These are phyloP conservation scores for Termitomyces sp. DNA, from an alignment of 768 basidiomycete species.

Conservation along the genomic window DNA sequence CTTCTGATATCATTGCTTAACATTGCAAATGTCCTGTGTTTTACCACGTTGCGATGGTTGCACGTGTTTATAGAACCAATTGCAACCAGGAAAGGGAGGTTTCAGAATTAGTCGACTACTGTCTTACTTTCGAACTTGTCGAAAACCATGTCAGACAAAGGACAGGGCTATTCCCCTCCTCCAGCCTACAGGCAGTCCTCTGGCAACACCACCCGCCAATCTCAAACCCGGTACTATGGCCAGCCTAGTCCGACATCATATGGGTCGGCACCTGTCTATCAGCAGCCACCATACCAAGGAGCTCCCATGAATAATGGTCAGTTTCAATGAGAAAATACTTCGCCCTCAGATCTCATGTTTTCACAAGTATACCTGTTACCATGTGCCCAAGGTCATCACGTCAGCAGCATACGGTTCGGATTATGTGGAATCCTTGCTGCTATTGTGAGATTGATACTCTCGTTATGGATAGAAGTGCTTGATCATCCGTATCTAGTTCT, in stretches of 20 bases:
- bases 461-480: neutral
- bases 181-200: conserved; percentile 7
- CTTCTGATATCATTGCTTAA: neutral
- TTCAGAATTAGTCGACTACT: neutral
- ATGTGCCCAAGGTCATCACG: conserved; percentile 23
- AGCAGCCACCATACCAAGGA: conserved; percentile 8
- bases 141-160: conserved; percentile 10
- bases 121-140: conserved; percentile 4
- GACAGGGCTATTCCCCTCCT: neutral
- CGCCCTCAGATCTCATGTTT: neutral
- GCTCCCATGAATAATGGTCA: conserved; percentile 4
- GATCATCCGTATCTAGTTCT: conserved; percentile 11
- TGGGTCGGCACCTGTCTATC: neutral
- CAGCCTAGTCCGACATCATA: conserved; percentile 1
- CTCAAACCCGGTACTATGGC: neutral
- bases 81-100: neutral
- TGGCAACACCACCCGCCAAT: neutral
- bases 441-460: conserved; percentile 14
- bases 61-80: neutral
- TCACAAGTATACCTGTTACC: conserved; percentile 14
- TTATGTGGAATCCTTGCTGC: conserved; percentile 25
- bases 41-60: no score
- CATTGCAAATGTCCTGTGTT: neutral
- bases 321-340: neutral
- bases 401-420: conserved; percentile 19